Percentiles rank a stretch among this genome's conserved stretches.
phyloP scores from a whole-genome alignment of 2,329 filamentous ascomycete species.

The Huntiella savannae region DNA sequence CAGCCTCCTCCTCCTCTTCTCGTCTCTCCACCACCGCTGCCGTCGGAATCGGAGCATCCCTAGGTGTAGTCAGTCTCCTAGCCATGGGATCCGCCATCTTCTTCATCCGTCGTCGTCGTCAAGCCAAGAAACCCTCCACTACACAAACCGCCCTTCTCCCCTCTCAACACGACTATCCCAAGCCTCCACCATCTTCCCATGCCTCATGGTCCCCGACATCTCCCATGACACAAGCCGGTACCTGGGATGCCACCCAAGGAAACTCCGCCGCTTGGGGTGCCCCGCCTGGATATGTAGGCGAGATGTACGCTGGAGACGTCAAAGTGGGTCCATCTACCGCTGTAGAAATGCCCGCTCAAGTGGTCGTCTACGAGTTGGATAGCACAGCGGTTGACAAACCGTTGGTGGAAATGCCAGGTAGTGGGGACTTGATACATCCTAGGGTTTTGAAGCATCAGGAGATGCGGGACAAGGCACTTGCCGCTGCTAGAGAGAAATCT shows the following conservation, averaged over 20 bases:
- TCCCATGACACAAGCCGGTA: not conserved
- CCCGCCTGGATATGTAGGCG: not conserved
- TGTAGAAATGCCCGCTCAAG: slow-evolving; percentile 5
- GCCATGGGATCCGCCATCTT: slow-evolving; percentile 14
- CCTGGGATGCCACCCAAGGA: slow-evolving; percentile 6
- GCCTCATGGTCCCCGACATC: slow-evolving; percentile 1
- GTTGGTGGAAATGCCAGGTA: slow-evolving; percentile 5
- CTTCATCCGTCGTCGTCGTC: slow-evolving; percentile 16
- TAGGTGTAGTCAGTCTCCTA: slow-evolving; percentile 16
- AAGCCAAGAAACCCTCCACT: slow-evolving; percentile 13
- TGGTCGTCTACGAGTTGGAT: slow-evolving; percentile 9
- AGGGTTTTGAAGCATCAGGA: slow-evolving; percentile 15
- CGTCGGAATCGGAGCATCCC: slow-evolving; percentile 23
- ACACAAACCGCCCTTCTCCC: not conserved
- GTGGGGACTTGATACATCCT: slow-evolving; percentile 9
- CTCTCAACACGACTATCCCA: slow-evolving; percentile 1
- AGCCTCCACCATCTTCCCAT: slow-evolving; percentile 1
- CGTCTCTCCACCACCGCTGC: slow-evolving; percentile 17
- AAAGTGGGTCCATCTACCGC: not conserved
- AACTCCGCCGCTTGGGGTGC: slow-evolving; percentile 3
- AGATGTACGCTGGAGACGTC: not conserved
- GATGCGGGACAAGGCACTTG: not conserved
- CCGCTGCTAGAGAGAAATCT: too few species aligned
- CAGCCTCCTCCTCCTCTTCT: not conserved
- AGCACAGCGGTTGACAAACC: slow-evolving; percentile 7